Percentiles rank a stretch among this genome's conserved stretches.
Conservation (phyloP, 2,329 filamentous ascomycete genomes). For the Exophiala phaeomuriformis region DNA sequence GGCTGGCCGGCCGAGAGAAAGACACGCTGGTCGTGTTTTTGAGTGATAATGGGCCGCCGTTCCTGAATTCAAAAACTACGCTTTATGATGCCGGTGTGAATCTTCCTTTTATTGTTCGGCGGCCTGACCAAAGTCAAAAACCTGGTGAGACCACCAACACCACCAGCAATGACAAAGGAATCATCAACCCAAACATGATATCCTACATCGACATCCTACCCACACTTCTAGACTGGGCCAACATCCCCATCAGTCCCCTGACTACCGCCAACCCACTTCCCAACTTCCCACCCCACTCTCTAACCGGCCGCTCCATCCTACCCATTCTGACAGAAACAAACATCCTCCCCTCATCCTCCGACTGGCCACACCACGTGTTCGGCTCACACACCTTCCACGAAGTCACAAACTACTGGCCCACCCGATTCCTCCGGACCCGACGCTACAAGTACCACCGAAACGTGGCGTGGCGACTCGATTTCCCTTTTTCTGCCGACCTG, state of each 20-base stretch:
- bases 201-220: conserved; percentile 45
- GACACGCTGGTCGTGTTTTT: conserved; percentile 42
- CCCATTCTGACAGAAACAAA: too few relatives aligned
- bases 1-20: conserved; percentile 30
- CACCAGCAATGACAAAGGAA: conserved; percentile 8
- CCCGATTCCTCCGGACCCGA: conserved; percentile 39
- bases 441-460: conserved; percentile 48
- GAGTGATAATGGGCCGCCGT: conserved; percentile 46
- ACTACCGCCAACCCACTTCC: too few relatives aligned
- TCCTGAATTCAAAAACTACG: conserved; percentile 48
- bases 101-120: conserved; percentile 39
- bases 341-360: not conserved
- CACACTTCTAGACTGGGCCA: conserved; percentile 40
- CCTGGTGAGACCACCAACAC: too few relatives aligned
- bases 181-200: conserved; percentile 40
- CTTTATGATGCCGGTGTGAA: conserved; percentile 44
- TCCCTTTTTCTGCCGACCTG: conserved; percentile 44
- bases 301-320: too few relatives aligned
- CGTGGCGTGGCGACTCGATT: conserved; percentile 44
- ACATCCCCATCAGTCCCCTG: conserved; percentile 4
- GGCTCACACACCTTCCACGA: conserved; percentile 50
- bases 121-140: conserved; percentile 27
- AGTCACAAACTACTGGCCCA: conserved; percentile 46
- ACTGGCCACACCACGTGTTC: conserved; percentile 37
- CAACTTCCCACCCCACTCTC: conserved; percentile 29